phyloP scores from a whole-genome alignment of 169 alveolate genomes.

The Cryptosporidium viatorum region DNA sequence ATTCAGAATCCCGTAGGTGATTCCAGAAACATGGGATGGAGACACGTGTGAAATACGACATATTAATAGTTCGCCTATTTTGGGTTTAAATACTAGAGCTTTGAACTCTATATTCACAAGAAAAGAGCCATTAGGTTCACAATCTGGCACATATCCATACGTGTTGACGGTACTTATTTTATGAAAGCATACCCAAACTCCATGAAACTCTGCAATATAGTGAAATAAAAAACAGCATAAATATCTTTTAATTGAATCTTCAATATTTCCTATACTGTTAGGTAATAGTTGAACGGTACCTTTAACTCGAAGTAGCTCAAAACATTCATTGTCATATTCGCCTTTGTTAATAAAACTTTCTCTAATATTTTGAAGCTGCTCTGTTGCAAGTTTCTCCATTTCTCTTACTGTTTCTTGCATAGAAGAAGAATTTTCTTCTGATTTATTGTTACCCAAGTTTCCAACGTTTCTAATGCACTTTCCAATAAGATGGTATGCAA shows the following conservation, averaged over 20 bases:
- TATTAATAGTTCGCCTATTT: slow-evolving; percentile 39
- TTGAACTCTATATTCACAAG: slow-evolving; percentile 63
- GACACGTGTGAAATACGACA: slow-evolving; percentile 63
- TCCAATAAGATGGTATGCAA: slow-evolving; percentile 59
- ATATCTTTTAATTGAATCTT: slow-evolving; percentile 47
- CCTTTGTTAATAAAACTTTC: slow-evolving; percentile 36
- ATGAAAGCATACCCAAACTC: slow-evolving; percentile 73
- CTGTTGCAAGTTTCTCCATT: slow-evolving; percentile 40
- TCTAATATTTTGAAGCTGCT: slow-evolving; percentile 47
- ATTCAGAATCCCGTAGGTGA: slow-evolving; percentile 63
- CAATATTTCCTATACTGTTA: slow-evolving; percentile 45
- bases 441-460: neutral
- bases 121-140: slow-evolving; percentile 70
- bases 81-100: slow-evolving; percentile 67
- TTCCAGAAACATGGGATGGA: slow-evolving; percentile 69
- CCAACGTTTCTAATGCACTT: slow-evolving; percentile 42
- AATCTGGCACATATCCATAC: slow-evolving; percentile 61
- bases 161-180: slow-evolving; percentile 28
- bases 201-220: slow-evolving; percentile 68
- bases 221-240: slow-evolving; percentile 63
- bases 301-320: slow-evolving; percentile 53
- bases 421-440: slow-evolving; percentile 4
- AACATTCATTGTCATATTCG: slow-evolving; percentile 43
- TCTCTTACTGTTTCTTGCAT: slow-evolving; percentile 14
- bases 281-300: slow-evolving; percentile 71